Base-by-base conservation (phyloP, 768 basidiomycete species). In the Mycena epipterygia region DNA sequence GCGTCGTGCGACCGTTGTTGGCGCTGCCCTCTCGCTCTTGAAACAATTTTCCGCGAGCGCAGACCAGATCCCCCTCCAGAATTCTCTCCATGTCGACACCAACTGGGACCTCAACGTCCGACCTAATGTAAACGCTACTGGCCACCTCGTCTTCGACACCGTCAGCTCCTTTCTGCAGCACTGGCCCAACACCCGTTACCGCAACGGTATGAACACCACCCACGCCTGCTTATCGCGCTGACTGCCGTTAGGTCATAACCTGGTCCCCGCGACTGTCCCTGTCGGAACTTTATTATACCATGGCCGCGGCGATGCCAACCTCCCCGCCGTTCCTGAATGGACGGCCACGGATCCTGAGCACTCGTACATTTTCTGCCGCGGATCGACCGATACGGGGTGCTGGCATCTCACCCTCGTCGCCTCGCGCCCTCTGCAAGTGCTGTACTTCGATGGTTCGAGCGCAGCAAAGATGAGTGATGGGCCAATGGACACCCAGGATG, bases 221-320 rank as follows among this genome's bases (percentile, higher is more conserved):
- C 27, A 13, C 27, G 2, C 35, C 2, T 21, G 16, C 13, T 65
- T 17, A 32, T 14, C 25, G 4, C 17, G 37, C 56, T 59, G 27
- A 67, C 39, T 9, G 6, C 11, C 17, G 25, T 4, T 21, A 80
- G 77, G 79, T 1, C 80, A 81, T 35, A 78, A 42, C 49, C 69
- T 82, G 12, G 76, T 84, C 13, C 81, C 81, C 2, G 84, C 78
- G 35, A 75, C 59, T 13, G 75, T 84, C 35, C 78, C 82, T 1
- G 70, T 63, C 11, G 84, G 82, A 27, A 84, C 84, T 4, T 68
- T 81, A 14, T 74, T 84, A 4, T 84, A 84, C 37, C 83, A 83
- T 48, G 79, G 75, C 35, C 67, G 74, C 3, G 8, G 1, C 17
- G 52, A 48, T n/a, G 37, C 73, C 0, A 64, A 75, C 19, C 59